phyloP scores from a whole-genome alignment of 352 stramenopile genomes.

The Stramenopiles sp. region DNA sequence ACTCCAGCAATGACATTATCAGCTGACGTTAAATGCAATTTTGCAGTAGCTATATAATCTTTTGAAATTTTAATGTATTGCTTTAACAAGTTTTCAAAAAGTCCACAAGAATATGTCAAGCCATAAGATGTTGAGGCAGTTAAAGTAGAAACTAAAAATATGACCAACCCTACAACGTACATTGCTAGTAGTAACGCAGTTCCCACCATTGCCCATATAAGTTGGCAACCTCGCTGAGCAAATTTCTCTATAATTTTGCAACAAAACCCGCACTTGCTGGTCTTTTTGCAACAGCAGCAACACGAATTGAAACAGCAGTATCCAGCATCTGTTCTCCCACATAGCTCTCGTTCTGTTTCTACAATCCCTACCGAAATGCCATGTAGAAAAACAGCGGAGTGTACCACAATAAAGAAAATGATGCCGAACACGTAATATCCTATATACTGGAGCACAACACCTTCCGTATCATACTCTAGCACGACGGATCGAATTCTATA shows the following conservation, averaged over 20 bases:
- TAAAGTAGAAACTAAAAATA: not conserved
- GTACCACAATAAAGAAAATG: not conserved
- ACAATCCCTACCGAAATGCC: not conserved
- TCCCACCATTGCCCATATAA: not conserved
- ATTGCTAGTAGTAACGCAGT: not conserved
- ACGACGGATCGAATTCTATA: not conserved
- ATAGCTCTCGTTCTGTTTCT: not conserved
- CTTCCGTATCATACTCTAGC: not conserved
- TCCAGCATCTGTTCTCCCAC: not conserved
- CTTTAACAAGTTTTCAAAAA: not conserved
- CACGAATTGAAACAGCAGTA: not conserved
- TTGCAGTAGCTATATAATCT: not conserved
- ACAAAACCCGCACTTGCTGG: not conserved
- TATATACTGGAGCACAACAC: not conserved
- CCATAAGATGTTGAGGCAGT: not conserved
- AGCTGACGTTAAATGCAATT: not conserved
- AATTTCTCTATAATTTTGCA: not conserved
- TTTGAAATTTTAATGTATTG: not conserved
- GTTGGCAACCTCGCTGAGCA: not conserved
- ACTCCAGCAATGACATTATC: not conserved
- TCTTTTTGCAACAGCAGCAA: not conserved
- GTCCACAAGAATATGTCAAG: not conserved
- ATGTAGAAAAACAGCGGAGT: not conserved
- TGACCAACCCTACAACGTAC: not conserved
- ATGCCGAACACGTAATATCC: not conserved